Evolutionary conservation across 768 basidiomycete genomes (phyloP).

Genomic region (Inosperma sp.): DNA sequence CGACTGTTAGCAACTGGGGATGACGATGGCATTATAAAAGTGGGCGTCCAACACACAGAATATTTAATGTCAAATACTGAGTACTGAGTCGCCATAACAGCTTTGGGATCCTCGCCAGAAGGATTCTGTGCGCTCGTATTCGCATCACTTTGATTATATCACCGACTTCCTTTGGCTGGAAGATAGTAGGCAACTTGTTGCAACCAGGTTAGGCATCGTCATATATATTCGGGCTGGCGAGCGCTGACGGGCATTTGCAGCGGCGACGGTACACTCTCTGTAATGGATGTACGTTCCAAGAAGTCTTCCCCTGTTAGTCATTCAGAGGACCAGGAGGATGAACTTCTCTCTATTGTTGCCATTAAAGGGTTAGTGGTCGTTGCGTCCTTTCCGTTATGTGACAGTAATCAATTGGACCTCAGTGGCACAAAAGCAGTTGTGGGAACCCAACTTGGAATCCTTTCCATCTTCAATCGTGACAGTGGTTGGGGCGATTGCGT

Average conservation of each 20-base stretch:
- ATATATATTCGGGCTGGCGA: not conserved
- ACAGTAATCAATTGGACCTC: slow-evolving; percentile 15
- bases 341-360: slow-evolving; percentile 77
- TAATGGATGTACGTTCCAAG: slow-evolving; percentile 84
- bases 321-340: slow-evolving; percentile 96
- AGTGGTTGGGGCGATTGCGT: slow-evolving; percentile 92
- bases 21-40: slow-evolving; percentile 93
- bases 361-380: slow-evolving; percentile 72
- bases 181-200: slow-evolving; percentile 78
- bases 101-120: slow-evolving; percentile 84
- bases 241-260: slow-evolving; percentile 37
- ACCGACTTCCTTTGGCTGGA: slow-evolving; percentile 86
- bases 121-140: slow-evolving; percentile 61
- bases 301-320: slow-evolving; percentile 73
- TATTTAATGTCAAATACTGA: not conserved
- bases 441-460: slow-evolving; percentile 84
- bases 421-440: slow-evolving; percentile 81
- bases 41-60: slow-evolving; percentile 26
- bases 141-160: slow-evolving; percentile 92
- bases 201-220: slow-evolving; percentile 65
- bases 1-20: slow-evolving; percentile 82
- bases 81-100: slow-evolving; percentile 36
- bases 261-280: slow-evolving; percentile 90
- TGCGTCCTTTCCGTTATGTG: slow-evolving; percentile 9
- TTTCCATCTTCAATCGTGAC: slow-evolving; percentile 84